These are phyloP conservation scores for Penicillium sp. DNA, from an alignment of 2,329 filamentous ascomycete species.

Conservation along the genomic window DNA sequence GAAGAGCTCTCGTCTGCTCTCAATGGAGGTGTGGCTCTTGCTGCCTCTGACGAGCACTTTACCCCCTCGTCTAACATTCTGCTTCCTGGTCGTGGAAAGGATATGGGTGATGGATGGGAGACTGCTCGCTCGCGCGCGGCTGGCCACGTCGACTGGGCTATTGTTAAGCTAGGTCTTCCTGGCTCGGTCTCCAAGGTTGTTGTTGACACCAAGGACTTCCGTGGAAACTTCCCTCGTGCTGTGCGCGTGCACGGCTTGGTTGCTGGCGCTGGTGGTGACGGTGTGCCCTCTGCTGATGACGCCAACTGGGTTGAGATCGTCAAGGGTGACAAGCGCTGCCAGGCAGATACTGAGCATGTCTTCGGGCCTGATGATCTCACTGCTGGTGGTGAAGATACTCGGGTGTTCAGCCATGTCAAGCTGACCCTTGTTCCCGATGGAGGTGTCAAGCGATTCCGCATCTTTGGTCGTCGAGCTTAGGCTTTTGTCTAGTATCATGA, in stretches of 20 bases:
- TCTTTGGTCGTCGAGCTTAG: constrained; percentile 62
- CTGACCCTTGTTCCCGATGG: constrained; percentile 91
- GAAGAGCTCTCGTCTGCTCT: constrained; percentile 46
- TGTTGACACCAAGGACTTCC: constrained; percentile 48
- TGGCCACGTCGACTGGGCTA: constrained; percentile 46
- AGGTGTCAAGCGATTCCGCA: constrained; percentile 81
- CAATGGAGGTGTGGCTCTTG: constrained; percentile 42
- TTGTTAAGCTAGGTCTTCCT: constrained; percentile 41
- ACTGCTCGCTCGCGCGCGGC: constrained; percentile 41
- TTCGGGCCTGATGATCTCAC: constrained; percentile 33
- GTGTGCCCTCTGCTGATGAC: constrained; percentile 36
- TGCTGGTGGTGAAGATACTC: constrained; percentile 60
- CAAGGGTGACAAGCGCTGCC: constrained; percentile 38
- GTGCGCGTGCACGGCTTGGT: constrained; percentile 42
- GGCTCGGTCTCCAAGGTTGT: constrained; percentile 41
- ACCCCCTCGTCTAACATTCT: constrained; percentile 43
- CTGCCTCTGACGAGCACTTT: constrained; percentile 45
- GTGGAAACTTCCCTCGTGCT: constrained; percentile 46
- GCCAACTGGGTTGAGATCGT: constrained; percentile 41
- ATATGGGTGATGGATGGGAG: constrained; percentile 50
- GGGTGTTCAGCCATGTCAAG: constrained; percentile 77
- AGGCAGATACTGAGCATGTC: constrained; percentile 44
- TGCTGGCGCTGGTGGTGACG: constrained; percentile 8
- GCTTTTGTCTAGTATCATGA: neutral
- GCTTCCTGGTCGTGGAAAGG: constrained; percentile 44